These are phyloP conservation scores for Herpotrichia juniperi DNA, from an alignment of 2,329 filamentous ascomycete species.

Conservation along the genomic window DNA sequence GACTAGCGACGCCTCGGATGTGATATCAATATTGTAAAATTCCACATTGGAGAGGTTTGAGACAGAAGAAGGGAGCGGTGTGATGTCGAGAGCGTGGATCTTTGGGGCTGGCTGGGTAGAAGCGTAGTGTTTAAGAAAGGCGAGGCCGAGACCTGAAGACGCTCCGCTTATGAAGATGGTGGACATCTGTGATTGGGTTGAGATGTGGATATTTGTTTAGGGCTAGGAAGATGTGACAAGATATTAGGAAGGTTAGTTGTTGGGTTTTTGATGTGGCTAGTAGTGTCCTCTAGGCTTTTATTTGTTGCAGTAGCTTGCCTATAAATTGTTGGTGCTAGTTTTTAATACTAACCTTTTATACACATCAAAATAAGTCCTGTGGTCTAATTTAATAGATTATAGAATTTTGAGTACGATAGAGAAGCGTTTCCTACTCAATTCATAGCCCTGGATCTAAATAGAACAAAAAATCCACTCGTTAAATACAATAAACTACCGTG, in stretches of 20 bases:
- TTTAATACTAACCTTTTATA: too few relatives aligned
- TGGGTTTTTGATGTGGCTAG: background rate
- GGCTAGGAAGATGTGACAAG: background rate
- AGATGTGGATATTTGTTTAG: background rate
- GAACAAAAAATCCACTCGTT: too few relatives aligned
- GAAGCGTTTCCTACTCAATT: too few relatives aligned
- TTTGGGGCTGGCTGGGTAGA: constrained; percentile 9
- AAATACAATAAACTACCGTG: too few relatives aligned
- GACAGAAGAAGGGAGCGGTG: constrained; percentile 8
- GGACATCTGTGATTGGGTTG: constrained; percentile 19
- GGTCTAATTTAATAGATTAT: too few relatives aligned
- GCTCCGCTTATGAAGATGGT: constrained; percentile 93
- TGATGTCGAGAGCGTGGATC: constrained; percentile 30
- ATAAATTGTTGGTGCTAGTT: too few relatives aligned
- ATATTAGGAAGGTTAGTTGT: background rate
- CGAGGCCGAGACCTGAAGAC: constrained; percentile 86
- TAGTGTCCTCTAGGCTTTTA: too few relatives aligned
- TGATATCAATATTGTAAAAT: constrained; percentile 19
- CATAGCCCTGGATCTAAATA: too few relatives aligned
- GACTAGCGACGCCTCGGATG: background rate
- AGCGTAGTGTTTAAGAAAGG: constrained; percentile 49
- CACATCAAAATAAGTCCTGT: too few relatives aligned
- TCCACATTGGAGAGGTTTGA: constrained; percentile 7
- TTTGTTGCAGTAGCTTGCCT: too few relatives aligned
- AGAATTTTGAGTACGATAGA: too few relatives aligned